A percentile compares a stretch with the other conserved stretches of the same genome.
phyloP scores from a whole-genome alignment of 2,329 filamentous ascomycete species.

The Cercospora sp. region DNA sequence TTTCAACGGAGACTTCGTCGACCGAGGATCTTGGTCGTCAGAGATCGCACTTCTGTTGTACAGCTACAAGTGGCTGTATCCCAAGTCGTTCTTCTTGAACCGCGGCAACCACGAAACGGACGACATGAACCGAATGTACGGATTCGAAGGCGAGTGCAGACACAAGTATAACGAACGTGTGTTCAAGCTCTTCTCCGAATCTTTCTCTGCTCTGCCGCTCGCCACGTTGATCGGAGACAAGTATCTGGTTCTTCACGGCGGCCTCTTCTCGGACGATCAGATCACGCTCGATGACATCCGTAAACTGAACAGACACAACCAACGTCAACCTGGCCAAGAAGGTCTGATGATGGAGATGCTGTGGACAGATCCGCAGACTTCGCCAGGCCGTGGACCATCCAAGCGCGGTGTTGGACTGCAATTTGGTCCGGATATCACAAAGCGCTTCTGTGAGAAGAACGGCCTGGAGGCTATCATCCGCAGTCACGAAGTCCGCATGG shows the following conservation, averaged over 20 bases:
- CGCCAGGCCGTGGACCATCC: slow-evolving; percentile 84
- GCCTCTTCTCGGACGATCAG: slow-evolving; percentile 93
- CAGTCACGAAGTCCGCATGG: slow-evolving; percentile 97
- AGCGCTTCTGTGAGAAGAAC: slow-evolving; percentile 95
- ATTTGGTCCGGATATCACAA: slow-evolving; percentile 95
- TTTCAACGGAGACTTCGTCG: slow-evolving; percentile 98
- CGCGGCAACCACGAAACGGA: slow-evolving; percentile 94
- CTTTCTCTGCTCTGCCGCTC: slow-evolving; percentile 89
- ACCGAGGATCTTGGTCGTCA: slow-evolving; percentile 96
- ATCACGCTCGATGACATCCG: slow-evolving; percentile 90
- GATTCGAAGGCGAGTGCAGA: slow-evolving; percentile 97
- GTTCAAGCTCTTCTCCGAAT: slow-evolving; percentile 98
- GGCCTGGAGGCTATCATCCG: slow-evolving; percentile 92
- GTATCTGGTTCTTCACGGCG: slow-evolving; percentile 89
- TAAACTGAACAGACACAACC: slow-evolving; percentile 85
- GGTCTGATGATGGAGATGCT: slow-evolving; percentile 99
- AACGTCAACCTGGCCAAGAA: slow-evolving; percentile 87
- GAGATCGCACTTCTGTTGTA: slow-evolving; percentile 93
- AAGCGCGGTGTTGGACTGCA: slow-evolving; percentile 96
- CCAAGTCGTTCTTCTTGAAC: slow-evolving; percentile 85
- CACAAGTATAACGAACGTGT: slow-evolving; percentile 95
- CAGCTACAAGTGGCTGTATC: slow-evolving; percentile 93
- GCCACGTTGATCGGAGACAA: slow-evolving; percentile 90
- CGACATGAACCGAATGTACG: slow-evolving; percentile 96
- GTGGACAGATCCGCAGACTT: slow-evolving; percentile 93